Evolutionary conservation across 257 asterid genomes (phyloP).

Genomic region (Gardenia jasminoides): DNA sequence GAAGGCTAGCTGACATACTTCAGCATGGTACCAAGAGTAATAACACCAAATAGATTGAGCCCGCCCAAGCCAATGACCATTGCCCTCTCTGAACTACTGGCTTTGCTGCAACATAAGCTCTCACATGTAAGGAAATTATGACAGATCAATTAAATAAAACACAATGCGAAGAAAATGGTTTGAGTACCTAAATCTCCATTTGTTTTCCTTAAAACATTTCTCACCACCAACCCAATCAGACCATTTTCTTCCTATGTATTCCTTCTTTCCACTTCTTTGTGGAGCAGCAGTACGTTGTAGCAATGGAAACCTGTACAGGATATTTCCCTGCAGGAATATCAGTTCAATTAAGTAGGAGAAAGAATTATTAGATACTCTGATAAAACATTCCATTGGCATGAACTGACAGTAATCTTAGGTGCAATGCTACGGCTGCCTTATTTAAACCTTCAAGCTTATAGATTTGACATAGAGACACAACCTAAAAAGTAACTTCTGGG

Average conservation of each 20-base stretch:
- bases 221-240: slow-evolving; percentile 68
- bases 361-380: not conserved
- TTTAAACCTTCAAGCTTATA: not conserved
- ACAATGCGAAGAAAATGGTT: not conserved
- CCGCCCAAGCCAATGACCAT: slow-evolving; percentile 96
- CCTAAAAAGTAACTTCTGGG: not conserved
- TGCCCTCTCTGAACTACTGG: slow-evolving; percentile 79
- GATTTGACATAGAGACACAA: not conserved
- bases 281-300: slow-evolving; percentile 93
- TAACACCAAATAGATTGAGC: slow-evolving; percentile 80
- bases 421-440: too few species aligned
- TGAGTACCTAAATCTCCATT: not conserved
- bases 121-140: slow-evolving; percentile 23
- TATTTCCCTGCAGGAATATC: slow-evolving; percentile 71
- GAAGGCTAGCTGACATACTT: slow-evolving; percentile 49
- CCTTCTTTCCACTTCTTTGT: slow-evolving; percentile 71
- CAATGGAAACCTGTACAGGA: slow-evolving; percentile 91
- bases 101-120: slow-evolving; percentile 56
- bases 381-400: not conserved
- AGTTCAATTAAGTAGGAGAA: slow-evolving; percentile 9
- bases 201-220: slow-evolving; percentile 28
- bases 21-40: slow-evolving; percentile 86
- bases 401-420: not conserved
- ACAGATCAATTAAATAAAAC: slow-evolving; percentile 3
- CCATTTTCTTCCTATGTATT: slow-evolving; percentile 73